These are phyloP conservation scores for Gomphus sp. DNA, from an alignment of 1,284 basidiomycete species.

Conservation along the genomic window DNA sequence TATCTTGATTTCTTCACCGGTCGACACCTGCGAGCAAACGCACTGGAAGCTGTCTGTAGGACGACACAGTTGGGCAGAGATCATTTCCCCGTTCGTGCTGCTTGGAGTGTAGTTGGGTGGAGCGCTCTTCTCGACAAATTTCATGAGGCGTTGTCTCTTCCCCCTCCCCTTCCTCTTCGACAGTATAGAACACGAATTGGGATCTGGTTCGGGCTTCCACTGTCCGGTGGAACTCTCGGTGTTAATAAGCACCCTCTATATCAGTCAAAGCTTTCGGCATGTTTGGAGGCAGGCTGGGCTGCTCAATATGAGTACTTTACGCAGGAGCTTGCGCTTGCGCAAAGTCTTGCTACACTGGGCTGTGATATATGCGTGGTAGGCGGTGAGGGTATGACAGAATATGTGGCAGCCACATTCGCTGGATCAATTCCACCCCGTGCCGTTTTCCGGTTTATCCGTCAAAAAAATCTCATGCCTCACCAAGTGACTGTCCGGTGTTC, in stretches of 20 bases:
- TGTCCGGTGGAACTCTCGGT: not conserved
- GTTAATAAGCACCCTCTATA: not conserved
- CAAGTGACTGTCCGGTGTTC: not conserved
- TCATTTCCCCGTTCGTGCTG: conserved; percentile 5
- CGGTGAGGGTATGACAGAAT: conserved; percentile 11
- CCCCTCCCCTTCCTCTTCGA: not conserved
- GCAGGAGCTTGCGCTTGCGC: conserved; percentile 3
- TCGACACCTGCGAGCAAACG: not conserved
- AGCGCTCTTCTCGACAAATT: not conserved
- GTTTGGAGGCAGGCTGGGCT: not conserved
- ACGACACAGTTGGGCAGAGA: conserved; percentile 11
- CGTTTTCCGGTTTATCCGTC: conserved; percentile 1
- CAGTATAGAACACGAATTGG: not conserved
- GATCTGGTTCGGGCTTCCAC: not conserved
- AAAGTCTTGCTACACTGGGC: conserved; percentile 5
- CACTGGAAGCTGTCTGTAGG: conserved; percentile 4
- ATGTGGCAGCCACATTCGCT: conserved; percentile 8
- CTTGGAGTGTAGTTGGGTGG: conserved; percentile 4
- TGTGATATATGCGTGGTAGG: conserved; percentile 3
- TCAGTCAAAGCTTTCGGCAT: not conserved
- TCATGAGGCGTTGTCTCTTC: not conserved
- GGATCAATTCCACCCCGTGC: conserved; percentile 2
- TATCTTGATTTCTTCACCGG: not conserved
- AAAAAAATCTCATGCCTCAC: not conserved
- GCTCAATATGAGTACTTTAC: not conserved